Evolutionary conservation across 306 rosid genomes (phyloP), one percentile per base, ranked within the genome.

Genomic region (Hippophae tibetana): DNA sequence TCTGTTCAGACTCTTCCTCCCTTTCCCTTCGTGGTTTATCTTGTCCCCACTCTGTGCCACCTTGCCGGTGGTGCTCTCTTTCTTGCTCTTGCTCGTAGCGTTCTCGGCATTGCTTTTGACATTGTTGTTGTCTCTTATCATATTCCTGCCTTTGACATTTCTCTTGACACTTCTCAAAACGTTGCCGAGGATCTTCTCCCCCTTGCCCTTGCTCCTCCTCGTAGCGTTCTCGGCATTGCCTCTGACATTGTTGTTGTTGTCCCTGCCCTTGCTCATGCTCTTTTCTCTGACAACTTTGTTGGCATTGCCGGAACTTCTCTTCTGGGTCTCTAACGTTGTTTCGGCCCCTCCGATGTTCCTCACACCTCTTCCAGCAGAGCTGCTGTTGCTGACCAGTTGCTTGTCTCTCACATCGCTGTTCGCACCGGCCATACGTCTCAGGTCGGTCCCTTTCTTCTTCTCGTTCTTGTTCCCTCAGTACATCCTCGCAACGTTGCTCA

Each of bases 281-380:
- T 13, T 49, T 58, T 10, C 23, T 42, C 25, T 49, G 27, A 46
- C 69, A 64, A n/a, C 53, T 23, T 26, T 13, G 47, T 47, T 25
- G 44, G 69, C 61, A 64, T 42, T 55, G 25, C 10, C 44, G 52
- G 44, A 8, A 54, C 13, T 62, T 47, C 44, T 58, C 61, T 44
- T 31, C 26, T 18, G 57, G 57, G 25, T 58, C 61, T 13, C 43
- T 11, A 23, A 10, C 6, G 3, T 40, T 64, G 31, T 8, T 10
- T 8, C 10, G 10, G 9, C 7, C 48, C 42, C 48, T 44, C 23
- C 48, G 40, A 13, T 41, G 13, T 40, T 13, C 48, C 6, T 57
- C 10, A 11, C 9, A 13, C 6, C n/a, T 44, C 46, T 26, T 13
- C 25, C 38, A 1, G 38, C 38, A 31, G 38, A 31, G 38, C 23